Evolutionary conservation across 2,329 filamentous ascomycete species (phyloP), one percentile per base, ranked within the genome.

Genomic region (Rhytidhysteron rufulum): DNA sequence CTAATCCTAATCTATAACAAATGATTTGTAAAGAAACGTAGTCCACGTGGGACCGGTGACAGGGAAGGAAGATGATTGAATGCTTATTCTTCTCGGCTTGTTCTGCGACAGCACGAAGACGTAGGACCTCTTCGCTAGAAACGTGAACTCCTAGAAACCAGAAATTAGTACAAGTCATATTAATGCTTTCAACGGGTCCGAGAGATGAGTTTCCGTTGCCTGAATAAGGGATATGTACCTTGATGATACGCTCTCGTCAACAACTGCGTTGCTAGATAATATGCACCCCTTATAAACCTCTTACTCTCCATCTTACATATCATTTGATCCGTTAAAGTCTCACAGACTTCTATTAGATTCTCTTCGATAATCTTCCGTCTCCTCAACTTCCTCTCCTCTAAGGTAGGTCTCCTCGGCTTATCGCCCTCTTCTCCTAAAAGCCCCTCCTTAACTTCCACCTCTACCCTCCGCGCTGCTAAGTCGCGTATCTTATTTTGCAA

Each of bases 261-360:
- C 34, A 97, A 74, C 67, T 97, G 91, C 1, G 90, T 95, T 34
- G 75, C 75, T 29, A 95, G 61, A 62, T 96, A 98, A 63, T 97
- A 97, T 34, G 93, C 91, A 18, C 88, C 82, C 35, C 93, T 76
- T 52, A 98, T 95, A 59, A 97, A 97, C 2, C 80, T 73, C 62
- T 90, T 94, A 73, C 85, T 94, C 67, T 98, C 93, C 77, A 97
- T 91, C 69, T 98, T 98, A 78, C 91, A 97, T 47, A 98, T 96
- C 93, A 98, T 97, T 48, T 85, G 81, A 59, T 95, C 88, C 18
- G 89, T 88, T 78, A 93, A 83, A 50, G 85, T 83, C 48, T 93
- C 88, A 4, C 88, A 86, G 4, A 96, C 83, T 58, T 95, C 83
- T 40, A 82, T 76, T 33, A 98, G 71, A 42, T 83, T 83, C 27